Conservation (phyloP, 2,329 filamentous ascomycete species). For the Nectriaceae sp. region DNA sequence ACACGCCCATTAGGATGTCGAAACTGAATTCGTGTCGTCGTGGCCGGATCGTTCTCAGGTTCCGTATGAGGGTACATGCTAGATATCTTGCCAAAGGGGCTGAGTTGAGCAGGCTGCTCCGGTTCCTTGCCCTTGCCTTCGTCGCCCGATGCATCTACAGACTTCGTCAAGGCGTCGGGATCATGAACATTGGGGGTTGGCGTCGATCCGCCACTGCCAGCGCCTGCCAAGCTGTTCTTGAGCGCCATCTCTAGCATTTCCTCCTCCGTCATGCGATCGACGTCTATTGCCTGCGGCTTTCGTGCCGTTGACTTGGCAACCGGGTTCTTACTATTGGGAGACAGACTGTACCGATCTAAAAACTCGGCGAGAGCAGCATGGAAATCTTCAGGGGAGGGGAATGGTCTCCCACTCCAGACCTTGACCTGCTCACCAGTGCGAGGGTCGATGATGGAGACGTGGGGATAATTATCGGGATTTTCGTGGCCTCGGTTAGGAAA, state of each 20-base stretch:
- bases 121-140: constrained; percentile 60
- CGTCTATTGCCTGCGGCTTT: constrained; percentile 67
- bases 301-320: constrained; percentile 70
- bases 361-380: constrained; percentile 92
- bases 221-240: constrained; percentile 77
- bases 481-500: constrained; percentile 71
- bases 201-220: constrained; percentile 34
- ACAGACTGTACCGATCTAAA: constrained; percentile 93
- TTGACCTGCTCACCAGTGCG: constrained; percentile 97
- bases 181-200: constrained; percentile 65
- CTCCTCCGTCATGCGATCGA: constrained; percentile 91
- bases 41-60: constrained; percentile 68
- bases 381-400: constrained; percentile 77
- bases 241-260: constrained; percentile 96
- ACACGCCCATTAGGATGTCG: constrained; percentile 81
- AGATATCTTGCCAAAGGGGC: constrained; percentile 70
- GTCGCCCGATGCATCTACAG: constrained; percentile 43
- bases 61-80: constrained; percentile 74
- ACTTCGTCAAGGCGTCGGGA: constrained; percentile 85
- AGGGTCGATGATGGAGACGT: constrained; percentile 94
- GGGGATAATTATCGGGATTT: constrained; percentile 86
- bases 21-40: constrained; percentile 89
- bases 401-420: constrained; percentile 85
- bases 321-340: constrained; percentile 86
- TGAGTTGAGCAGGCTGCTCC: constrained; percentile 36